These are phyloP conservation scores for Irpex rosettiformis DNA, from an alignment of 1,284 basidiomycete species.

Conservation along the genomic window DNA sequence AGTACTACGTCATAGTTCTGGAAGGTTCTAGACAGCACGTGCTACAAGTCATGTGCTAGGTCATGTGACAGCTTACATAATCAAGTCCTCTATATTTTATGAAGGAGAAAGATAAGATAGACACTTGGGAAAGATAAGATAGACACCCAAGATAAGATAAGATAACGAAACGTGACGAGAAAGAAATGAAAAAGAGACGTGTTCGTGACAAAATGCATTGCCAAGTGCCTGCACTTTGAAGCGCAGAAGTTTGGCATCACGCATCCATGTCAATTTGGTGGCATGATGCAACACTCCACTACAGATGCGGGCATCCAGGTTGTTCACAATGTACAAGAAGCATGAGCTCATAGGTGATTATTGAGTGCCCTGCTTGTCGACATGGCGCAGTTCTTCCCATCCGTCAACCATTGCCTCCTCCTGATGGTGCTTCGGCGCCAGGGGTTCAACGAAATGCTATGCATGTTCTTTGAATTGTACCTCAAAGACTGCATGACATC, in stretches of 20 bases:
- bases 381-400: too few relatives aligned
- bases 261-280: slow-evolving; percentile 28
- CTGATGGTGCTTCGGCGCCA: too few relatives aligned
- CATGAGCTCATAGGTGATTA: slow-evolving; percentile 6
- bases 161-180: neutral
- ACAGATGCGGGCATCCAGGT: slow-evolving; percentile 15
- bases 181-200: neutral
- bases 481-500: slow-evolving; percentile 1
- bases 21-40: too few relatives aligned
- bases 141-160: neutral
- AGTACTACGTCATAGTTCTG: too few relatives aligned
- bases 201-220: slow-evolving; percentile 17
- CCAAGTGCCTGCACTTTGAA: too few relatives aligned
- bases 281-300: slow-evolving; percentile 17
- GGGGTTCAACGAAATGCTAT: too few relatives aligned
- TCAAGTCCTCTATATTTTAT: too few relatives aligned
- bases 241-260: too few relatives aligned
- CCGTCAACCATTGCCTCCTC: too few relatives aligned
- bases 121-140: neutral
- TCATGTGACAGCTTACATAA: too few relatives aligned
- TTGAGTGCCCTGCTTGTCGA: slow-evolving; percentile 11
- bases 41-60: too few relatives aligned
- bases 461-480: neutral
- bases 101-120: neutral
- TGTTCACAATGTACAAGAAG: slow-evolving; percentile 13